Evolutionary conservation across 345 rosid species (phyloP), one percentile per base, ranked within the genome.

Genomic region (Corymbia maculata): DNA sequence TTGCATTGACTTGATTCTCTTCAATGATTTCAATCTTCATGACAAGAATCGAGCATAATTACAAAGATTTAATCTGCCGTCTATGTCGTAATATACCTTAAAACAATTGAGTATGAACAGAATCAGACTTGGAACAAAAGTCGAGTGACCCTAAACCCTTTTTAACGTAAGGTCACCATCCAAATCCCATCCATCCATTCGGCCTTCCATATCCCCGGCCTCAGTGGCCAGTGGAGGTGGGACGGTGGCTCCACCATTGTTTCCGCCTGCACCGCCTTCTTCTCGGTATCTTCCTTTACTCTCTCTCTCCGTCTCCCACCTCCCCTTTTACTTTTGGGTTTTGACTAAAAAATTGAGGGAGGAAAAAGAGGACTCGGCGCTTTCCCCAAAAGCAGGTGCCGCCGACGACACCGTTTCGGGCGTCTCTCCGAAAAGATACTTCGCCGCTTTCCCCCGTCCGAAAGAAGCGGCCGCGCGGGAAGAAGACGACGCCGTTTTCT

Each of bases 51-150:
- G 2, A n/a, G 36, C 75, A 13, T 14, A 14, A 64, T n/a, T 22
- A 6, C 1, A n/a, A n/a, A n/a, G 8, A 3, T 75, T 44, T 2
- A 9, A 70, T 17, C 0, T 9, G 2, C 3, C 0, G 8, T 19
- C 13, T 42, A 36, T 9, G 49, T 21, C 49, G 9, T 36, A 5
- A 5, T 2, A 44, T 6, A 19, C 13, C 26, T 36, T 19, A 5
- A 75, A 42, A 75, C 2, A 42, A 75, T 10, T 1, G 1, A 11
- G 49, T 19, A 75, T 36, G 49, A 75, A 75, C 19, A 8, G 49
- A 75, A 75, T 42, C 82, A 6, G 49, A 75, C 13, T 19, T 9
- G 10, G 49, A 42, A 26, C 82, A 75, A 75, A 75, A 19, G 28
- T 26, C 49, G 49, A 1, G 28, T 0, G 6, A 5, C 49, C 49